Conservation (phyloP, 176 grass and related monocot species). For the Triticum monococcum region DNA sequence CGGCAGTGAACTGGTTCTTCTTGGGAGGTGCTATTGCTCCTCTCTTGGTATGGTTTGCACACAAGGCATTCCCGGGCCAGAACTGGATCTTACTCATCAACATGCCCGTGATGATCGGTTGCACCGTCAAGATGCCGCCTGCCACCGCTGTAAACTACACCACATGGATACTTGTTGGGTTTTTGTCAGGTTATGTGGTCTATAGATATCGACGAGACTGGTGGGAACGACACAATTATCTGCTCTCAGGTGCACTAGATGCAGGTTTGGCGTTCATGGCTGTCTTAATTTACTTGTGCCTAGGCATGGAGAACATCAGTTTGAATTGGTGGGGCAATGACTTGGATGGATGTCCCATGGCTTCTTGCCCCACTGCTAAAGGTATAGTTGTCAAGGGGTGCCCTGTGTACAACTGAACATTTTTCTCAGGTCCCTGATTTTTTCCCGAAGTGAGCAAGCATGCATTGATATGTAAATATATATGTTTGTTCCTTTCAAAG, state of each 20-base stretch:
- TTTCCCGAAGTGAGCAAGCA: too few species aligned
- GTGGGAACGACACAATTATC: constrained; percentile 89
- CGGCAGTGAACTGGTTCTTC: constrained; percentile 93
- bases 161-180: constrained; percentile 75
- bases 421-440: too few species aligned
- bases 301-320: constrained; percentile 66
- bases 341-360: constrained; percentile 47
- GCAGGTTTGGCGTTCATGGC: constrained; percentile 96
- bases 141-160: constrained; percentile 90
- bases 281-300: constrained; percentile 72
- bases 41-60: constrained; percentile 62
- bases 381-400: too few species aligned
- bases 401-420: too few species aligned
- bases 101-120: constrained; percentile 70
- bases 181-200: constrained; percentile 77
- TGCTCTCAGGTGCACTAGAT: constrained; percentile 86
- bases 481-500: too few species aligned
- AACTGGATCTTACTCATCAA: constrained; percentile 83
- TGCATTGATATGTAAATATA: too few species aligned
- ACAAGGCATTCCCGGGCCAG: constrained; percentile 59
- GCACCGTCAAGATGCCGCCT: constrained; percentile 62
- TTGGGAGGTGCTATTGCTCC: constrained; percentile 76
- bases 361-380: too few species aligned
- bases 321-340: constrained; percentile 89
- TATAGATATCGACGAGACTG: constrained; percentile 68